Conservation (phyloP, 1,284 basidiomycete genomes). For the Ceratobasidium theobromae region DNA sequence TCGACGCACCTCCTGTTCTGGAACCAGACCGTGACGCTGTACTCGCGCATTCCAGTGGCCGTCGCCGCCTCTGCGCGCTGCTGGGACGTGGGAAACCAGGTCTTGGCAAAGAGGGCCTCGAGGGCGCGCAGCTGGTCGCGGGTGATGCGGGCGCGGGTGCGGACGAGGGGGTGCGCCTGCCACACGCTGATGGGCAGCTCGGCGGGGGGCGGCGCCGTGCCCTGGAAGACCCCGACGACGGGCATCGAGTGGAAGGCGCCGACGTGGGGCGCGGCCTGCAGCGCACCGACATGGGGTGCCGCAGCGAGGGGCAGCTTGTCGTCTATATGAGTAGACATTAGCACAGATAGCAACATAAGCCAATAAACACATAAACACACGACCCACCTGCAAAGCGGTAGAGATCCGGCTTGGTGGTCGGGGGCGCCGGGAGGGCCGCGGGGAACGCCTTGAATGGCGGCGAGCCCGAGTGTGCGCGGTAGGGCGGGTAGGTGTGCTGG, state of each 20-base stretch:
- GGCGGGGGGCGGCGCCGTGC: constrained; percentile 12
- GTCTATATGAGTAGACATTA: no score
- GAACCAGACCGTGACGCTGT: constrained; percentile 28
- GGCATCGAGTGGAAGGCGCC: constrained; percentile 28
- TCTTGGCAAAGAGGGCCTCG: constrained; percentile 25
- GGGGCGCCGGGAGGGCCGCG: constrained; percentile 7
- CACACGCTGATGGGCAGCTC: constrained; percentile 24
- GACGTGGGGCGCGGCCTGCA: constrained; percentile 20
- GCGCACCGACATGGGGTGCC: constrained; percentile 17
- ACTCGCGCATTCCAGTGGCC: constrained; percentile 26
- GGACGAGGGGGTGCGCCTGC: constrained; percentile 25
- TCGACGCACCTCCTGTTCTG: constrained; percentile 21
- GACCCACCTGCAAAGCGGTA: no score
- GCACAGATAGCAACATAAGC: no score
- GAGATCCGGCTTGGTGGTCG: constrained; percentile 26
- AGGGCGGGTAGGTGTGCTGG: constrained; percentile 17
- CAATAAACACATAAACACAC: no score
- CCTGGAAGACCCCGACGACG: constrained; percentile 25
- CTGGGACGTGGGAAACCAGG: constrained; percentile 26
- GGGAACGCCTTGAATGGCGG: constrained; percentile 2
- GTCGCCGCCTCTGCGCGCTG: constrained; percentile 22
- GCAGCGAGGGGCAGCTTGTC: constrained; percentile 6
- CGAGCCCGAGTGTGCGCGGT: constrained; percentile 6
- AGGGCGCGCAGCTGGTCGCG: constrained; percentile 24
- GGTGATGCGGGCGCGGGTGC: constrained; percentile 19